Percentiles rank a stretch among this genome's conserved stretches.
Evolutionary conservation across 2,329 filamentous ascomycete species (phyloP).

Genomic region (Claviceps humidiphila): DNA sequence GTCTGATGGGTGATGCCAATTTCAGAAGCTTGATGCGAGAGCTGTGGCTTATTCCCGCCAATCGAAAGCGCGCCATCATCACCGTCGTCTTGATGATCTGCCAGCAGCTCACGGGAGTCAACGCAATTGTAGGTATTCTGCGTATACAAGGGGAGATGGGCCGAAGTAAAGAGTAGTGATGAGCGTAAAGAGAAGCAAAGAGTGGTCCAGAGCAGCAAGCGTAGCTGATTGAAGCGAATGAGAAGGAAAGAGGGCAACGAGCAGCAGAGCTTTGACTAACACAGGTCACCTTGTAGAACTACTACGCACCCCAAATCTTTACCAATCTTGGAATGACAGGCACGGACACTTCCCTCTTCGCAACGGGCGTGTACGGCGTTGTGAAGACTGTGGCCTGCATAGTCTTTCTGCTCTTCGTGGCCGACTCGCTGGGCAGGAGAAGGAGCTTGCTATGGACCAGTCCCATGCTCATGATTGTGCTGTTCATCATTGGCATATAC

Average conservation of each 20-base stretch:
- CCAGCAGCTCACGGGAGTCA: constrained; percentile 58
- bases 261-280: neutral
- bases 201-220: too few species aligned
- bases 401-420: constrained; percentile 51
- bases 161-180: too few species aligned
- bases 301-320: constrained; percentile 61
- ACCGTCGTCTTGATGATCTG: constrained; percentile 50
- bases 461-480: constrained; percentile 45
- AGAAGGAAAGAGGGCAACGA: neutral
- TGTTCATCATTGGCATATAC: constrained; percentile 63
- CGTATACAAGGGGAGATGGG: too few species aligned
- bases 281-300: constrained; percentile 28
- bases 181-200: too few species aligned
- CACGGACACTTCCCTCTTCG: constrained; percentile 49
- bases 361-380: constrained; percentile 61
- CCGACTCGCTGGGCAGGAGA: constrained; percentile 55
- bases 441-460: constrained; percentile 50
- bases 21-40: constrained; percentile 48
- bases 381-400: constrained; percentile 54
- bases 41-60: constrained; percentile 46
- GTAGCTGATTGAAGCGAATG: too few species aligned
- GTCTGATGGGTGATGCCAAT: constrained; percentile 38
- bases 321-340: constrained; percentile 45
- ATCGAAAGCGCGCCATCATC: constrained; percentile 51
- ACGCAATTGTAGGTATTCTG: constrained; percentile 29